Evolutionary conservation across 495 filamentous ascomycete genomes (phyloP).

Genomic region (Talaromyces adpressus): DNA sequence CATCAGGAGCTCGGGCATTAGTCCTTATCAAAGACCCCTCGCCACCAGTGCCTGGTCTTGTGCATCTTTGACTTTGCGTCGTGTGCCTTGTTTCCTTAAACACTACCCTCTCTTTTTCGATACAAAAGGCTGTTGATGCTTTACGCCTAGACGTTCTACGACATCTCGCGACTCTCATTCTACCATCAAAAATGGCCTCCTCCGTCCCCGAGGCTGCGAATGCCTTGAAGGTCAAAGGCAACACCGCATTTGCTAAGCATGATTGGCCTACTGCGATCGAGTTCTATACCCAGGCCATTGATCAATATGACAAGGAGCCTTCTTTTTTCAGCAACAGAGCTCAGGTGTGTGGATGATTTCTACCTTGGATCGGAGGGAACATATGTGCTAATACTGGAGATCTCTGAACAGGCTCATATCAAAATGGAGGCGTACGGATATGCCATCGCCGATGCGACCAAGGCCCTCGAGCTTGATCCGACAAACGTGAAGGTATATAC

Average conservation of each 20-base stretch:
- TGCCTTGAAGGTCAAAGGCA: slow-evolving; percentile 86
- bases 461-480: slow-evolving; percentile 87
- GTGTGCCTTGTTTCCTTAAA: slow-evolving; percentile 12
- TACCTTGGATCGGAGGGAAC: background rate
- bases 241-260: slow-evolving; percentile 81
- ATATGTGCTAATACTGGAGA: slow-evolving; percentile 9
- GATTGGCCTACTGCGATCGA: slow-evolving; percentile 83
- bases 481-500: slow-evolving; percentile 68
- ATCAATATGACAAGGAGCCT: slow-evolving; percentile 72
- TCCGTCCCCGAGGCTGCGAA: slow-evolving; percentile 58
- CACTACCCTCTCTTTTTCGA: background rate
- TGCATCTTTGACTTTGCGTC: slow-evolving; percentile 1
- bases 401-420: slow-evolving; percentile 64
- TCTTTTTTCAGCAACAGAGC: slow-evolving; percentile 92
- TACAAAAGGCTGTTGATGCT: background rate
- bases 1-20: background rate
- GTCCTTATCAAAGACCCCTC: background rate
- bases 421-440: slow-evolving; percentile 93
- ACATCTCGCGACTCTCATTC: slow-evolving; percentile 11
- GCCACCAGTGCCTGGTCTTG: slow-evolving; percentile 1
- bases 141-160: slow-evolving; percentile 4
- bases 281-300: slow-evolving; percentile 86
- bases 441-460: slow-evolving; percentile 87
- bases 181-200: slow-evolving; percentile 35
- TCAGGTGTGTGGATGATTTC: slow-evolving; percentile 55